Base-by-base conservation (phyloP, 305 asterid species). In the Fraxinus ornus region DNA sequence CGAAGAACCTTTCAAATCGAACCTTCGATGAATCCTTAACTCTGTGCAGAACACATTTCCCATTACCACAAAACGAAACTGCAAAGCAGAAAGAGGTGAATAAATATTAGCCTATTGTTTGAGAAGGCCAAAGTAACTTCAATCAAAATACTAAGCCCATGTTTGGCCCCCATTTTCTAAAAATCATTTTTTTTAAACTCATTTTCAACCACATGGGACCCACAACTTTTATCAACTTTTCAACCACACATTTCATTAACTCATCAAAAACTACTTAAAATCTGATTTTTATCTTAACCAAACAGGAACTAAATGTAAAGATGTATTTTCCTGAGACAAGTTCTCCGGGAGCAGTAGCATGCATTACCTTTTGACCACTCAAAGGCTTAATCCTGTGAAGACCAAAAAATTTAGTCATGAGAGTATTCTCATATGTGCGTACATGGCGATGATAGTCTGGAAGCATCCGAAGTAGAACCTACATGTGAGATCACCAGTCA, bases 31-130 rank as follows among this genome's bases (percentile, higher is more conserved):
- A 90, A 97, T 93, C 85, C 98, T 88, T 72, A 93, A 87, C 89
- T 92, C 98, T 68, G 98, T 93, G 93, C 96, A 93, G 91, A 95
- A 97, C 98, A 97, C 88, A 87, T 97, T 97, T 81, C 99, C 98
- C 98, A 97, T 97, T 17, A 95, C 99, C 32, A 95, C 97, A 70
- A 97, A 97, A 26, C 98, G 95, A 84, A 96, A 94, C 99, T 96
- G 95, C 90, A 87, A 64, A 83, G 80, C 32, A 83, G 80, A 62
- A 74, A 81, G 44, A 33, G 33, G 76, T 44, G 64, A 41, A 79
- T 49, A 60, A 66, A 77, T 5, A 76, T 84, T 71, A 85, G 85
- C 66, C 82, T 35, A 41, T 82, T 28, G 30, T 36, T 70, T 21
- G 71, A 72, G 68, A 81, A 13, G 78, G 66, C 57, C 62, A 79